Base-by-base conservation (phyloP, 176 grass and related monocot species). In the Saccharum officinarum region DNA sequence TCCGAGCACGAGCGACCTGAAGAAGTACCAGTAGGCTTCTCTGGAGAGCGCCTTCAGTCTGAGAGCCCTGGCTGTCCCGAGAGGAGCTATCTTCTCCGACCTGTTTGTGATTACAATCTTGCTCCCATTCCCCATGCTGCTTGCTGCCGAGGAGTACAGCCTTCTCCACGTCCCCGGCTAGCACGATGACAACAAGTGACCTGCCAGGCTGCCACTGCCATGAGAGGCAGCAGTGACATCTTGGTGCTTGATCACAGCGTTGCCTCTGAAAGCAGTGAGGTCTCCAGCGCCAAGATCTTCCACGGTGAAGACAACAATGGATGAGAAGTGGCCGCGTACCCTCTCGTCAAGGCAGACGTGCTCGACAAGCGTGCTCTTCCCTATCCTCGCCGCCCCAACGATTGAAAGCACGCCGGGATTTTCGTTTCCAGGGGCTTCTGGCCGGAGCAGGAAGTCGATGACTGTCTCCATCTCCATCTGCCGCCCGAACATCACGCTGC, bases 11-110 rank as follows among this genome's bases (percentile, higher is more conserved):
- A 69, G 12, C 0, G 44, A 20, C 69, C 80, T 80, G 68, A 92
- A 92, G 49, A 87, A 84, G 15, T 85, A 90, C 78, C 82, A 86
- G 22, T 80, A 86, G 37, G 79, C 69, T 59, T 92, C 87, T 41
- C 42, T 26, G 0, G 60, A 63, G 12, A 89, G 52, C 36, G 16
- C 5, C 0, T 59, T 33, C 1, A 84, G 45, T 1, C 22, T 17
- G 16, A 92, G 76, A 12, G 87, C 46, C 10, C 33, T 3, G 15
- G 46, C 13, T 22, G 84, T 84, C 23, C 83, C 71, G 10, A 89
- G 38, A 6, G 34, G 6, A 6, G 44, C 41, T 3, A 57, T 22
- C 30, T 67, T 26, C 8, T 80, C 71, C 42, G 62, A 67, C 6
- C 23, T 6, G 46, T 49, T 47, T 15, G 69, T 37, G 4, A 37